Evolutionary conservation across 2,329 filamentous ascomycete species (phyloP), one percentile per base, ranked within the genome.

Genomic region (Microcyclospora tardicrescens): DNA sequence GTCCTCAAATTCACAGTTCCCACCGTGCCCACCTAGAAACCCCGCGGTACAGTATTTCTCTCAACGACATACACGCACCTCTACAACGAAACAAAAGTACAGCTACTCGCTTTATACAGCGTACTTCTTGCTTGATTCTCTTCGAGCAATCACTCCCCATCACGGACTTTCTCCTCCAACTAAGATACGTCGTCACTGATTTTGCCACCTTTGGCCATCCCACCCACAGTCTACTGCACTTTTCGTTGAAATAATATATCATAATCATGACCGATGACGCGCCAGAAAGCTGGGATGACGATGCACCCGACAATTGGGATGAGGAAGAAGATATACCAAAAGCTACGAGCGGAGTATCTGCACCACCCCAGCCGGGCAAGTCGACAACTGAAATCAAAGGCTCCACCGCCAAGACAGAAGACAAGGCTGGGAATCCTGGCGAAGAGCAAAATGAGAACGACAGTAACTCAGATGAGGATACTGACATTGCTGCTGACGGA

Each of bases 361-460:
- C 30, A n/a, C 12, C 4, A 32, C 14, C 30, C 30, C 10, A 4
- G 30, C 33, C 33, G 39, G 16, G 8, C 11, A 16, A 27, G 14
- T 27, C n/a, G n/a, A 35, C 14, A 35, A 35, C 15, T 13, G 30
- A 28, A 19, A 35, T 12, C 16, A 13, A 38, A 16, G 19, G 15
- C 29, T 13, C 6, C 15, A 15, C 13, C n/a, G 16, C n/a, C 34
- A 13, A 36, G 24, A 36, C 13, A 28, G 40, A 19, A 11, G 37
- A 38, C 35, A 24, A 24, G 19, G 19, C 19, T 24, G 19, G 4
- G 19, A 24, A 24, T 4, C 8, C 19, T 24, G 19, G 36, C 37
- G n/a, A 36, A 35, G 36, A 42, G 30, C 43, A 39, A 8, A 37
- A 37, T 9, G 34, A 38, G 29, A 38, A 41, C n/a, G 44, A 46